Percentiles rank a stretch among this genome's conserved stretches.
phyloP scores from a whole-genome alignment of 2,329 filamentous ascomycete genomes.

The Monilinia aucupariae region DNA sequence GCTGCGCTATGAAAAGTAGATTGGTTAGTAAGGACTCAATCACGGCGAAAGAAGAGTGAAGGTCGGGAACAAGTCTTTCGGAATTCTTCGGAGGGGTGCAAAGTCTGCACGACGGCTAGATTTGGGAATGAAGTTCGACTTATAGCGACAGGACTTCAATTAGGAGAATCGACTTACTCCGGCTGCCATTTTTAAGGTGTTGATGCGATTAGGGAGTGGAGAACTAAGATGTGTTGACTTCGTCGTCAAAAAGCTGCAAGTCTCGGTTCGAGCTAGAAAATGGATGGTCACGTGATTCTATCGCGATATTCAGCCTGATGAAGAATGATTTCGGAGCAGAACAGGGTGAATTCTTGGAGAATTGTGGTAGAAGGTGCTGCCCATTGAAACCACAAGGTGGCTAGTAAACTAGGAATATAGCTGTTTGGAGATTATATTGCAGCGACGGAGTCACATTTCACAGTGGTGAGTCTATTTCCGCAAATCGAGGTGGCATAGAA shows the following conservation, averaged over 20 bases:
- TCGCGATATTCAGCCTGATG: neutral
- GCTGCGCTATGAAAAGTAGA: conserved; percentile 64
- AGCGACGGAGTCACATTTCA: neutral
- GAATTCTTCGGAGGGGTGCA: conserved; percentile 18
- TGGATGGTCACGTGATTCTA: conserved; percentile 23
- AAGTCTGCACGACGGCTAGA: neutral
- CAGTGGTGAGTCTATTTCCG: neutral
- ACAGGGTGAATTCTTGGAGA: neutral
- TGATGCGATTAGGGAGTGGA: conserved; percentile 45
- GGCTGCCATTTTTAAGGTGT: conserved; percentile 56
- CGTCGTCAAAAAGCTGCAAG: conserved; percentile 26
- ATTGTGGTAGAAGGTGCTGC: neutral
- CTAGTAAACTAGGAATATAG: no score
- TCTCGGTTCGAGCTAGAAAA: conserved; percentile 16
- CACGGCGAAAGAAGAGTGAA: neutral
- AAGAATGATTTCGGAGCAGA: neutral
- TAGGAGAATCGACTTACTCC: conserved; percentile 51
- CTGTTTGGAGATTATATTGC: neutral
- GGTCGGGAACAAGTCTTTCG: neutral
- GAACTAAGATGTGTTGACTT: conserved; percentile 39
- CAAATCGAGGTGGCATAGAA: conserved; percentile 8
- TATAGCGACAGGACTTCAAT: conserved; percentile 16
- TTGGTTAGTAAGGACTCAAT: conserved; percentile 19
- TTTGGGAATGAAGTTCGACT: neutral
- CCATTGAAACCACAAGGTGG: neutral